Evolutionary conservation across 257 asterid genomes (phyloP).

Genomic region (Solanum commersonii): DNA sequence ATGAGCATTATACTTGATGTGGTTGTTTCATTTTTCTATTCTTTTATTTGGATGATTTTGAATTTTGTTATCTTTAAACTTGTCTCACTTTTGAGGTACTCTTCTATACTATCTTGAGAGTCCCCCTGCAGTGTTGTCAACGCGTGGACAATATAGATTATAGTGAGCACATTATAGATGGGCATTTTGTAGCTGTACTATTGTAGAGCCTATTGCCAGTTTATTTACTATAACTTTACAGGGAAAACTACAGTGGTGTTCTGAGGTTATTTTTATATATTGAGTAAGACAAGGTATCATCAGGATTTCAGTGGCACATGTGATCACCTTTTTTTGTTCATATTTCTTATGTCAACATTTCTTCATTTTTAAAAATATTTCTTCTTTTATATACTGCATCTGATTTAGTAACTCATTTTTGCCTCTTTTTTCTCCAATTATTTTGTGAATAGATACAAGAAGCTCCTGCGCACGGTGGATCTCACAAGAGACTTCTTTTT

Average conservation of each 20-base stretch:
- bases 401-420: conserved; percentile 34
- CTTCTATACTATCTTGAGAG: conserved; percentile 11
- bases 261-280: conserved; percentile 56
- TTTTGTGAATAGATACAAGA: conserved; percentile 71
- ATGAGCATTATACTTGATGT: conserved; percentile 1
- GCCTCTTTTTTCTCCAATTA: conserved; percentile 23
- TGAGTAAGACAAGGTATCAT: conserved; percentile 64
- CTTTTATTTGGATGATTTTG: conserved; percentile 3
- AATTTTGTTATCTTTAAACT: conserved; percentile 13
- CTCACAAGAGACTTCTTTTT: conserved; percentile 94
- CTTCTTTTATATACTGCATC: background rate
- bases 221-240: conserved; percentile 46
- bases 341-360: background rate
- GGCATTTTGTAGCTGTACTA: conserved; percentile 25
- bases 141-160: background rate
- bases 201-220: conserved; percentile 35
- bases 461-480: conserved; percentile 83
- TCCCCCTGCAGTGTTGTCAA: conserved; percentile 15
- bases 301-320: conserved; percentile 37
- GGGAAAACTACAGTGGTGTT: conserved; percentile 52
- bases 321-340: conserved; percentile 15
- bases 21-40: background rate
- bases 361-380: background rate
- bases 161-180: background rate
- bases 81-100: conserved; percentile 18